Evolutionary conservation across 176 grass and related monocot genomes (phyloP).

Genomic region (Melocanna baccifera): DNA sequence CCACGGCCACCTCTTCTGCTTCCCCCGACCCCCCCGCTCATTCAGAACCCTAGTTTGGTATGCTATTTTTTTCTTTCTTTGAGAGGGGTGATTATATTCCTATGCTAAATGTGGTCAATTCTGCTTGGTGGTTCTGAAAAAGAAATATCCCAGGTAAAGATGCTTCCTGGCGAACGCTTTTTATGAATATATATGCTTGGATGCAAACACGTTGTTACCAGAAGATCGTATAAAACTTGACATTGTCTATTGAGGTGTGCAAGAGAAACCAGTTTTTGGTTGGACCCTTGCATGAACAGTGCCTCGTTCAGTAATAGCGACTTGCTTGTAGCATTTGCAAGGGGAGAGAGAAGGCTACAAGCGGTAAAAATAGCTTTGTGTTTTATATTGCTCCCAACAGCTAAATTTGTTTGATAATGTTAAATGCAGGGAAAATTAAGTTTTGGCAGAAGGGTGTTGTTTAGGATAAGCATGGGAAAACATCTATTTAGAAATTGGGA

Average conservation of each 20-base stretch:
- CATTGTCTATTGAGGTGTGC: not conserved
- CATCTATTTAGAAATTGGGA: not conserved
- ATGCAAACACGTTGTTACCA: not conserved
- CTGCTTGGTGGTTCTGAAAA: too few relatives aligned
- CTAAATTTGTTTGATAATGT: not conserved
- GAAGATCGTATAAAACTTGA: not conserved
- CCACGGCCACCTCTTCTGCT: not conserved
- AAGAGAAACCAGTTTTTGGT: not conserved
- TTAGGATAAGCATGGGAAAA: not conserved
- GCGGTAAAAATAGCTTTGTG: not conserved
- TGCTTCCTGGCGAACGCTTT: not conserved
- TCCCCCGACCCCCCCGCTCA: conserved; percentile 20
- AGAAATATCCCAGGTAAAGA: not conserved
- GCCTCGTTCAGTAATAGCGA: not conserved
- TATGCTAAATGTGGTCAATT: conserved; percentile 8
- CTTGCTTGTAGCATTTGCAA: not conserved
- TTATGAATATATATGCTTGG: not conserved
- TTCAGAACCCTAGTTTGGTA: conserved; percentile 42
- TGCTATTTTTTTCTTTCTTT: not conserved
- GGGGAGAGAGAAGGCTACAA: not conserved
- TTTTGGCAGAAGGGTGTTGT: not conserved
- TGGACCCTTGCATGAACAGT: not conserved
- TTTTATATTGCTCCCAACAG: not conserved
- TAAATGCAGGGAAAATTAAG: not conserved
- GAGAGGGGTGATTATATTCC: not conserved